Evolutionary conservation across 108 stramenopile species (phyloP).

Genomic region (Fragilaria radians): DNA sequence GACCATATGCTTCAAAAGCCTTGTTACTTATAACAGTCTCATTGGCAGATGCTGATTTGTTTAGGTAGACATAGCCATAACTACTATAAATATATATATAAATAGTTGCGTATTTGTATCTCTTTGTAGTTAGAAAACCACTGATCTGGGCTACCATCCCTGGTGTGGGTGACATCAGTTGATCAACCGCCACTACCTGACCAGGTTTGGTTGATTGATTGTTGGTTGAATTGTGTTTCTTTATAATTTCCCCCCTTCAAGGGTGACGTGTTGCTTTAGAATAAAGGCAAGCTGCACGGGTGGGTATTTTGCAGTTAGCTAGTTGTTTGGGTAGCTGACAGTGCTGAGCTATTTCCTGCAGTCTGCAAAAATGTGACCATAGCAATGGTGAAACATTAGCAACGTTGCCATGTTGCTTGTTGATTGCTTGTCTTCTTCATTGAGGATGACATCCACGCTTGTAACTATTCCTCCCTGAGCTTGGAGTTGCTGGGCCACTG

Average conservation of each 20-base stretch:
- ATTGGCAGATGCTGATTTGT: background rate
- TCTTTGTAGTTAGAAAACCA: slow-evolving; percentile 19
- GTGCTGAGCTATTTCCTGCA: background rate
- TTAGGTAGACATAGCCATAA: background rate
- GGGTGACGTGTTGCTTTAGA: background rate
- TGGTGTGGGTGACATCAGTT: slow-evolving; percentile 28
- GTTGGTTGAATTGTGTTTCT: background rate
- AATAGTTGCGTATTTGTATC: slow-evolving; percentile 30
- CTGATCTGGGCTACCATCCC: slow-evolving; percentile 41
- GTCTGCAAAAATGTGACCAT: slow-evolving; percentile 1
- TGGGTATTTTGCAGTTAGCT: background rate
- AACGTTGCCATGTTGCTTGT: background rate
- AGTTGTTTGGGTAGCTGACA: background rate
- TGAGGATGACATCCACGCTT: background rate
- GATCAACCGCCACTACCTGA: slow-evolving; percentile 32
- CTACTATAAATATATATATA: slow-evolving; percentile 11
- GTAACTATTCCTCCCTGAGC: too few species aligned
- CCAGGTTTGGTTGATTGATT: slow-evolving; percentile 25
- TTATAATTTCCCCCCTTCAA: background rate
- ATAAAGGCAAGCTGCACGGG: background rate
- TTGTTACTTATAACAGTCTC: slow-evolving; percentile 4
- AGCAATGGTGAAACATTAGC: background rate
- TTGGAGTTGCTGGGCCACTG: too few species aligned
- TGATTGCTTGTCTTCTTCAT: background rate
- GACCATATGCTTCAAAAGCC: slow-evolving; percentile 3